These are phyloP conservation scores for Talaromyces albobiverticillius DNA, from an alignment of 2,329 filamentous ascomycete genomes.

Conservation along the genomic window DNA sequence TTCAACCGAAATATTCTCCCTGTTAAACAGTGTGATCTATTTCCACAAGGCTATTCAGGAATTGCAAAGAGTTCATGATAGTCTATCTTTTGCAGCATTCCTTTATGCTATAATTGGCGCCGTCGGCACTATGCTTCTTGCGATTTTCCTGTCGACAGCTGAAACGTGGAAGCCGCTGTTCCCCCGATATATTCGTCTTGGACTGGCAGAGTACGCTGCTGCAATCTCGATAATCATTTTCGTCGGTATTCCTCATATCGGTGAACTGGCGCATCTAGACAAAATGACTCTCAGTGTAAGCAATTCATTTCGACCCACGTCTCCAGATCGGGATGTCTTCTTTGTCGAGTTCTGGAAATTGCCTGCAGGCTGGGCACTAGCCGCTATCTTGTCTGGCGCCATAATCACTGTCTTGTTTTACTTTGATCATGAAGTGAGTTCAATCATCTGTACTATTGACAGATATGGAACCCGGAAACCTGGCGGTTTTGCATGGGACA, in stretches of 20 bases:
- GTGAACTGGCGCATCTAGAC: constrained; percentile 58
- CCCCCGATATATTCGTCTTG: constrained; percentile 60
- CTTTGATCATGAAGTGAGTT: constrained; percentile 68
- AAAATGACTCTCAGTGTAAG: constrained; percentile 59
- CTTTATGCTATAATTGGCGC: constrained; percentile 64
- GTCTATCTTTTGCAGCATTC: constrained; percentile 60
- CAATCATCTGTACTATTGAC: constrained; percentile 63
- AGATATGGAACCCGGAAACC: constrained; percentile 61
- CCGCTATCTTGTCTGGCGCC: constrained; percentile 59
- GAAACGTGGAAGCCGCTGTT: constrained; percentile 61
- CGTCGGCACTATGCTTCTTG: constrained; percentile 61
- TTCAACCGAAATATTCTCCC: constrained; percentile 64
- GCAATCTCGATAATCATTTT: constrained; percentile 66
- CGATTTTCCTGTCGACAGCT: constrained; percentile 60
- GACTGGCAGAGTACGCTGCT: constrained; percentile 62
- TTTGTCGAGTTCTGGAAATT: constrained; percentile 64
- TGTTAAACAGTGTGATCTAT: constrained; percentile 67
- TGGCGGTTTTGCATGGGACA: constrained; percentile 64
- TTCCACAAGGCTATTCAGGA: constrained; percentile 67
- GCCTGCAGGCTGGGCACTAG: constrained; percentile 58
- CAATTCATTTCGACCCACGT: constrained; percentile 55
- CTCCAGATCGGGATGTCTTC: constrained; percentile 54
- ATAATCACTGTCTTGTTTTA: constrained; percentile 67
- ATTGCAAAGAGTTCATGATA: constrained; percentile 56
- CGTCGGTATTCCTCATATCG: constrained; percentile 61